phyloP scores from a whole-genome alignment of 2,329 filamentous ascomycete genomes.

The Coniochaeta sp. region DNA sequence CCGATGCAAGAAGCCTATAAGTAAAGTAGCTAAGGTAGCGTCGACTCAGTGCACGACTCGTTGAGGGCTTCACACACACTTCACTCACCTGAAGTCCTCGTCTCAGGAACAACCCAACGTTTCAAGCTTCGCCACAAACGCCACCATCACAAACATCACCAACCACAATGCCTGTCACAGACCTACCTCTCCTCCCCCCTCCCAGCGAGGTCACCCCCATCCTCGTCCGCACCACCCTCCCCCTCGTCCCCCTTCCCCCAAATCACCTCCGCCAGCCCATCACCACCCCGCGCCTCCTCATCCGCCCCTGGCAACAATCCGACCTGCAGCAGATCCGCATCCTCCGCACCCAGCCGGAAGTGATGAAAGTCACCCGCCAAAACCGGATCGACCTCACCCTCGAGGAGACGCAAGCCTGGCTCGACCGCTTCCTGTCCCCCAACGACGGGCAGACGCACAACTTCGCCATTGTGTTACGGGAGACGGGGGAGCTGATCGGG shows the following conservation, averaged over 20 bases:
- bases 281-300: conserved; percentile 44
- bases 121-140: no score
- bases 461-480: conserved; percentile 41
- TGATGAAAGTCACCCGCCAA: conserved; percentile 52
- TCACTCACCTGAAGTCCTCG: no score
- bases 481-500: conserved; percentile 44
- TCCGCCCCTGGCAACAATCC: conserved; percentile 41
- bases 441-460: conserved; percentile 47
- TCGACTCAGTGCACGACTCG: background rate
- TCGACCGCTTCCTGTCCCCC: conserved; percentile 37
- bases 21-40: background rate
- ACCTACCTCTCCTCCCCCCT: background rate
- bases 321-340: conserved; percentile 44
- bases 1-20: background rate
- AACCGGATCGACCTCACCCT: conserved; percentile 35
- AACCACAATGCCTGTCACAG: background rate
- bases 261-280: conserved; percentile 31
- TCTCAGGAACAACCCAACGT: no score
- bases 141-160: background rate
- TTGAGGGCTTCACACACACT: background rate
- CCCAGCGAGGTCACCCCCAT: conserved; percentile 17
- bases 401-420: conserved; percentile 32
- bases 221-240: conserved; percentile 42
- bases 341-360: conserved; percentile 50
- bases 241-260: conserved; percentile 32